Percentiles rank a stretch among this genome's conserved stretches.
These are phyloP conservation scores for Penicillium pancosmium DNA, from an alignment of 495 filamentous ascomycete species.

Conservation along the genomic window DNA sequence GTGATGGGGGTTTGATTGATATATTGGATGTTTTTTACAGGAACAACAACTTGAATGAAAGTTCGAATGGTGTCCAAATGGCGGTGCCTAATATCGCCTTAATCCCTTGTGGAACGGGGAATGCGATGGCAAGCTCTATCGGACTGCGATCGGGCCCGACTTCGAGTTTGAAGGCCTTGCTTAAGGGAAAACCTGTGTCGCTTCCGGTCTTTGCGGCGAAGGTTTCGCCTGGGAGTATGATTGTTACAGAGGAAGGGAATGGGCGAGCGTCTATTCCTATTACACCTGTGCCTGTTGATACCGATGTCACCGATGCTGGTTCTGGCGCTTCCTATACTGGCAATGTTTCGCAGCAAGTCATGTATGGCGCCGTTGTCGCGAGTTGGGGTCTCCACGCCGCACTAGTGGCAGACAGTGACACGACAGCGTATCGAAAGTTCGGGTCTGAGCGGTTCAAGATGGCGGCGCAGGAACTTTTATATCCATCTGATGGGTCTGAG, in stretches of 20 bases:
- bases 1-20: slow-evolving; percentile 84
- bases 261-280: slow-evolving; percentile 12
- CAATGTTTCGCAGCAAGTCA: slow-evolving; percentile 11
- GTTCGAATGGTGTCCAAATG: background rate
- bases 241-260: slow-evolving; percentile 43
- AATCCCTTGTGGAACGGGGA: slow-evolving; percentile 83
- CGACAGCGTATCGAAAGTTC: slow-evolving; percentile 69
- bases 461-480: slow-evolving; percentile 74
- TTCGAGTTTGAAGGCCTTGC: slow-evolving; percentile 42
- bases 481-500: slow-evolving; percentile 55
- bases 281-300: background rate
- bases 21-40: slow-evolving; percentile 65
- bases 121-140: slow-evolving; percentile 78
- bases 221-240: slow-evolving; percentile 66
- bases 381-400: slow-evolving; percentile 88
- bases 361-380: slow-evolving; percentile 80
- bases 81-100: slow-evolving; percentile 60
- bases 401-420: slow-evolving; percentile 87
- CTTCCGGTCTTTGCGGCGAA: slow-evolving; percentile 55
- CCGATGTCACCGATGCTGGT: slow-evolving; percentile 7
- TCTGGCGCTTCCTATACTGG: too few species aligned
- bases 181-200: slow-evolving; percentile 51
- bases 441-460: slow-evolving; percentile 80
- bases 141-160: slow-evolving; percentile 36
- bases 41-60: slow-evolving; percentile 1